phyloP scores from a whole-genome alignment of 352 stramenopile genomes.

The Phytophthora cryptogea region DNA sequence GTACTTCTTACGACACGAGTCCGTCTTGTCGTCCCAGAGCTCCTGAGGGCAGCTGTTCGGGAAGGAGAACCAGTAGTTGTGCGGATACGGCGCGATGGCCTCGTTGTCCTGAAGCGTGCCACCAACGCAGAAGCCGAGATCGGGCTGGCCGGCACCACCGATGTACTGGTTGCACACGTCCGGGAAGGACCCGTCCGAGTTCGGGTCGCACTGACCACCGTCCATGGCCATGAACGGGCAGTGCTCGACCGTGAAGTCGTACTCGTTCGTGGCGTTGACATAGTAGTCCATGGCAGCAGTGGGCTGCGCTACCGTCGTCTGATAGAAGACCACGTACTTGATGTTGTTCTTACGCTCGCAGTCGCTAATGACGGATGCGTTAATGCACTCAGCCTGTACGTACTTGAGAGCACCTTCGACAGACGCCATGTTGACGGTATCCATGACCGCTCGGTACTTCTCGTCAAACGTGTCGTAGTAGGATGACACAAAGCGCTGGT shows the following conservation, averaged over 20 bases:
- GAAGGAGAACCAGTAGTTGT: conserved; percentile 87
- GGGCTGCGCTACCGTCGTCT: conserved; percentile 58
- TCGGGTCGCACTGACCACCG: conserved; percentile 53
- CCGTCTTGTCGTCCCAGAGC: conserved; percentile 51
- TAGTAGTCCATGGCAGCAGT: conserved; percentile 48
- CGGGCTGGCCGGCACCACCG: conserved; percentile 39
- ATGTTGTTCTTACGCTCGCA: conserved; percentile 66
- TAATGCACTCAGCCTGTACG: conserved; percentile 68
- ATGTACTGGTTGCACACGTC: conserved; percentile 60
- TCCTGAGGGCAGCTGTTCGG: conserved; percentile 65
- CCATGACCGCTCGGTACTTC: conserved; percentile 45
- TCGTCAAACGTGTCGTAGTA: conserved; percentile 52
- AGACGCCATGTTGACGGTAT: conserved; percentile 58
- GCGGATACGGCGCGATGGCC: conserved; percentile 63
- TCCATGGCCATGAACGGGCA: conserved; percentile 65
- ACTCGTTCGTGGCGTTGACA: conserved; percentile 30
- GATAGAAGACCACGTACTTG: conserved; percentile 66
- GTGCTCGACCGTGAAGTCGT: conserved; percentile 48
- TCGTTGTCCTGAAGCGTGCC: conserved; percentile 49
- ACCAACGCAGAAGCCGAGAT: conserved; percentile 62
- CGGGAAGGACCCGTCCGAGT: conserved; percentile 41
- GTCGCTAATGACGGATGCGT: conserved; percentile 36
- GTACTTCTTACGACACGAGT: conserved; percentile 39
- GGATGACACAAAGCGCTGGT: conserved; percentile 38
- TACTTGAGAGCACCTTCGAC: conserved; percentile 69